These are phyloP conservation scores for Cryphonectria carpinicola DNA, from an alignment of 2,329 filamentous ascomycete genomes.

Conservation along the genomic window DNA sequence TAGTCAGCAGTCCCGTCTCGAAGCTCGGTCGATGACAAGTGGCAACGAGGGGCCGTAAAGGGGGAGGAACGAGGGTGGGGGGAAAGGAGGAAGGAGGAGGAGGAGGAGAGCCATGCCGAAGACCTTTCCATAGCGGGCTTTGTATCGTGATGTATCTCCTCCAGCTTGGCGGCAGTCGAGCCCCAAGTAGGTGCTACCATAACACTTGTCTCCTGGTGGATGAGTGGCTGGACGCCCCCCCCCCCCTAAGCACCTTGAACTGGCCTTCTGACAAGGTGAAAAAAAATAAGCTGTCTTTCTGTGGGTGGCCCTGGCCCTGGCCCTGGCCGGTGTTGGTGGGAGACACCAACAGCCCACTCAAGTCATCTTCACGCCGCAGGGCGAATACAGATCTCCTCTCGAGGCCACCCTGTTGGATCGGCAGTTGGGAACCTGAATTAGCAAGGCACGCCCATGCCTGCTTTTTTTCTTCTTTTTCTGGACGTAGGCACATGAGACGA, in stretches of 20 bases:
- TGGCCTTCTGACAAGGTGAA: not conserved
- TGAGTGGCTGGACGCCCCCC: not conserved
- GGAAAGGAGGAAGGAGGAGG: not conserved
- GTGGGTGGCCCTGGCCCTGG: too few species aligned
- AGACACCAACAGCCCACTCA: not conserved
- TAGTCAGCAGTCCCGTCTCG: not conserved
- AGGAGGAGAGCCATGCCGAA: not conserved
- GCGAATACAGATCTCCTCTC: not conserved
- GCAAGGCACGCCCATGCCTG: not conserved
- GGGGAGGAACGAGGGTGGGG: not conserved
- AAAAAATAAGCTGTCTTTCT: not conserved
- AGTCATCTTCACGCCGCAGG: not conserved
- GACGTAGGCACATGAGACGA: not conserved
- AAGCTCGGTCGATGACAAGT: not conserved
- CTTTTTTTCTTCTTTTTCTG: not conserved
- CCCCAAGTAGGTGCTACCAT: not conserved
- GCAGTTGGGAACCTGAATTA: not conserved
- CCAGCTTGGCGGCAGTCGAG: not conserved
- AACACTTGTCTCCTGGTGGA: not conserved
- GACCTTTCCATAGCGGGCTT: not conserved
- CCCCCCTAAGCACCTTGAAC: not conserved
- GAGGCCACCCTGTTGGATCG: not conserved
- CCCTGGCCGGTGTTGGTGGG: not conserved
- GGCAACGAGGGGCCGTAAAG: not conserved
- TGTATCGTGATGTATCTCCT: constrained; percentile 9